Evolutionary conservation across 371 early-diverging fungal species (phyloP).

Genomic region (Zopfochytrium polystomum): DNA sequence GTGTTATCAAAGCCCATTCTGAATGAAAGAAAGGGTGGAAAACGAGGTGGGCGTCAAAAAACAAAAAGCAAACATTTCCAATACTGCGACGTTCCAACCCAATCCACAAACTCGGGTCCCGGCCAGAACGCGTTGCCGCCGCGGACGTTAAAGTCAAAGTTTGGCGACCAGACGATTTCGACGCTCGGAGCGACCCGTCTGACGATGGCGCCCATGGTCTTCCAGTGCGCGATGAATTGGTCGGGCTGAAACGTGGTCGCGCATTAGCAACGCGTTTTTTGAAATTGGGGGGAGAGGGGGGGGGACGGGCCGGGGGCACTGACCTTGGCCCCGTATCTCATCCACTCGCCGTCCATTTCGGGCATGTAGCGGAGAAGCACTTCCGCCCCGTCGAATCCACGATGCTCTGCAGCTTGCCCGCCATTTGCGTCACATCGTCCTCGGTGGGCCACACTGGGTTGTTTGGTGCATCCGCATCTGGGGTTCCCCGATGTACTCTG

Average conservation of each 20-base stretch:
- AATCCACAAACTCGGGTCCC: background rate
- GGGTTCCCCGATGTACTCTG: background rate
- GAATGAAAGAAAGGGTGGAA: background rate
- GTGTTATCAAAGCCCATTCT: background rate
- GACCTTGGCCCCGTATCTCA: slow-evolving; percentile 18
- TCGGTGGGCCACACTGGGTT: slow-evolving; percentile 13
- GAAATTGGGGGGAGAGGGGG: background rate
- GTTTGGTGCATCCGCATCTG: slow-evolving; percentile 1
- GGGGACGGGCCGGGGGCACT: background rate
- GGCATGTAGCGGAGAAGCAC: slow-evolving; percentile 9
- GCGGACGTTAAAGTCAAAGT: slow-evolving; percentile 10
- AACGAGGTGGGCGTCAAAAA: too few species aligned
- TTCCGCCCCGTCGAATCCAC: background rate
- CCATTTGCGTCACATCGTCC: background rate
- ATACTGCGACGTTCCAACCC: too few species aligned
- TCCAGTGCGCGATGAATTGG: slow-evolving; percentile 11
- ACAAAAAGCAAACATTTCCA: too few species aligned
- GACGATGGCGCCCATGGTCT: background rate
- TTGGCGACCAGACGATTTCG: slow-evolving; percentile 19
- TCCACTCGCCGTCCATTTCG: too few species aligned
- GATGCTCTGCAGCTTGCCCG: background rate
- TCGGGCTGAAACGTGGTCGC: slow-evolving; percentile 1
- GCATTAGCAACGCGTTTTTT: too few species aligned
- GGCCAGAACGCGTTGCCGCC: slow-evolving; percentile 10
- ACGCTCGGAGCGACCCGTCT: slow-evolving; percentile 13